These are phyloP conservation scores for Sesbania bispinosa DNA, from an alignment of 306 rosid species.

Conservation along the genomic window DNA sequence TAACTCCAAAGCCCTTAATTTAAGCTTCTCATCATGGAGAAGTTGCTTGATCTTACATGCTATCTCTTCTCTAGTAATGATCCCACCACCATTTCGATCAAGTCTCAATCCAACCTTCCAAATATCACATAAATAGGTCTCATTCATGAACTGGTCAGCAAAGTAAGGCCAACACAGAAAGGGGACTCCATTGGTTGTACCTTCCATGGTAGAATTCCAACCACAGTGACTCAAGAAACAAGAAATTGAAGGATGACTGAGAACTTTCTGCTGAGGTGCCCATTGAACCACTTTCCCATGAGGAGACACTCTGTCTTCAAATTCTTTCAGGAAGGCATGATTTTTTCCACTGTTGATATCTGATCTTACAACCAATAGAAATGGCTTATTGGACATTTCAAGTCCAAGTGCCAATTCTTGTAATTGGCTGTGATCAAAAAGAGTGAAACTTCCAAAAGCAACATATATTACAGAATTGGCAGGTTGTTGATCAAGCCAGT, in stretches of 20 bases:
- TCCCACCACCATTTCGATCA: not conserved
- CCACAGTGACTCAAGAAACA: constrained; percentile 36
- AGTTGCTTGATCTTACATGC: not conserved
- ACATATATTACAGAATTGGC: constrained; percentile 31
- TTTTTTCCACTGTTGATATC: not conserved
- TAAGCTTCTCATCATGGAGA: constrained; percentile 1
- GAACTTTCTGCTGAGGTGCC: constrained; percentile 33
- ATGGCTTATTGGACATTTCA: constrained; percentile 26
- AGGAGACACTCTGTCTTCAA: constrained; percentile 11
- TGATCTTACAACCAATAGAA: constrained; percentile 37
- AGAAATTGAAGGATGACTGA: constrained; percentile 24
- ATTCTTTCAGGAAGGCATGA: constrained; percentile 7
- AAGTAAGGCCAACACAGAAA: constrained; percentile 35
- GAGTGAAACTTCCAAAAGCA: constrained; percentile 39
- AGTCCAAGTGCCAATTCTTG: constrained; percentile 36
- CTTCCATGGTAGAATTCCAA: constrained; percentile 39
- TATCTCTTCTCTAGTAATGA: constrained; percentile 13
- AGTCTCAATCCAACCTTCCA: constrained; percentile 28
- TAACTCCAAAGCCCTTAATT: not conserved
- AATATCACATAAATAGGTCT: constrained; percentile 22
- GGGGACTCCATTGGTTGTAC: constrained; percentile 19
- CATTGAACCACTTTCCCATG: constrained; percentile 20
- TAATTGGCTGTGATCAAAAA: constrained; percentile 17
- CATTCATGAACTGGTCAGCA: constrained; percentile 22
- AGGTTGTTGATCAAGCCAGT: constrained; percentile 33